A percentile compares a stretch with the other conserved stretches of the same genome.
Conservation (phyloP, 345 rosid genomes). For the Aurinia saxatilis region DNA sequence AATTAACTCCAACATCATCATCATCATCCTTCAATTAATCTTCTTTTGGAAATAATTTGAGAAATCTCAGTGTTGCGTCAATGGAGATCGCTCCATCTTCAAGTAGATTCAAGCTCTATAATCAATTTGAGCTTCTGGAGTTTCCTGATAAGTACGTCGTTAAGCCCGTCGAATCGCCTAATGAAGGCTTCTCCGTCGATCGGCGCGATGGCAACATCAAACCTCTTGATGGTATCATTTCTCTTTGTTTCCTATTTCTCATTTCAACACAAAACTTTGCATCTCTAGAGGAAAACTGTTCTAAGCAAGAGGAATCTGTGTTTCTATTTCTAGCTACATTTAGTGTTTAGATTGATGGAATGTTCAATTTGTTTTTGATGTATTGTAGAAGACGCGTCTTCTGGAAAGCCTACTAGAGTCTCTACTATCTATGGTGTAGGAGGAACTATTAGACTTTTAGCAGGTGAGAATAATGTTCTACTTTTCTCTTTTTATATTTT, state of each 20-base stretch:
- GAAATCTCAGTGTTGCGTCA: background rate
- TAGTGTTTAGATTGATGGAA: background rate
- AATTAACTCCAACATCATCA: background rate
- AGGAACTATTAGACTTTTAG: slow-evolving; percentile 78
- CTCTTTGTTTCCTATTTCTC: background rate
- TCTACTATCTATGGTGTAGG: slow-evolving; percentile 72
- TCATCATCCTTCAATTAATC: background rate
- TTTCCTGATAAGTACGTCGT: slow-evolving; percentile 69
- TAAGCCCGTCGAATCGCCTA: slow-evolving; percentile 49
- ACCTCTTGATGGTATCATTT: slow-evolving; percentile 40
- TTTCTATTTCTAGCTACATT: background rate
- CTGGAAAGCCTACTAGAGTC: slow-evolving; percentile 39
- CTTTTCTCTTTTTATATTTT: background rate
- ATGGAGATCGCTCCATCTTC: slow-evolving; percentile 44
- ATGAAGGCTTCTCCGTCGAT: slow-evolving; percentile 61
- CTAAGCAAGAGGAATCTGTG: background rate
- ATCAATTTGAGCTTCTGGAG: slow-evolving; percentile 63
- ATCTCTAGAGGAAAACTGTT: background rate
- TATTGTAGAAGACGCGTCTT: slow-evolving; percentile 37
- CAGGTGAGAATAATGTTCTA: slow-evolving; percentile 42
- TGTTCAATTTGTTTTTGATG: background rate
- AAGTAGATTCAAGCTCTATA: slow-evolving; percentile 59
- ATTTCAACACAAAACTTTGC: background rate
- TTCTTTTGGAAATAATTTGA: background rate
- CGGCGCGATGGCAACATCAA: slow-evolving; percentile 65